Evolutionary conservation across 306 rosid species (phyloP).

Genomic region (Myrica gale): DNA sequence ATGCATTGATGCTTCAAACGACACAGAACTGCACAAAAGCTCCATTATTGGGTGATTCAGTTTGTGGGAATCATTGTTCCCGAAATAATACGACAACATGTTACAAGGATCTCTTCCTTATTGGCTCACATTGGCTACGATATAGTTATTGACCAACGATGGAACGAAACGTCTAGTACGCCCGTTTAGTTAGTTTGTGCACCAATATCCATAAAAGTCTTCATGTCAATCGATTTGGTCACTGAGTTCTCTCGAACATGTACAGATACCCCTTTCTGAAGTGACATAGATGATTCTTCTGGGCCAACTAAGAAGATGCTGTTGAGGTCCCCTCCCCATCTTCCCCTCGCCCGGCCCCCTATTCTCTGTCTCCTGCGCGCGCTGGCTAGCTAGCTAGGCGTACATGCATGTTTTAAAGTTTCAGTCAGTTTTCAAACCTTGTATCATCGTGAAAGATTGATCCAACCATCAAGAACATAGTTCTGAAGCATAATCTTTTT

Average conservation of each 20-base stretch:
- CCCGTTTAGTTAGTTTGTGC: constrained; percentile 31
- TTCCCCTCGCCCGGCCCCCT: constrained; percentile 3
- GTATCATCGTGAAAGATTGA: constrained; percentile 18
- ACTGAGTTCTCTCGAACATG: not conserved
- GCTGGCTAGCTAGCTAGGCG: not conserved
- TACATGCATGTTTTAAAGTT: not conserved
- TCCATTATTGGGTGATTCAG: not conserved
- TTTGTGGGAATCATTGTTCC: constrained; percentile 3
- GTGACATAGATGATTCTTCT: constrained; percentile 38
- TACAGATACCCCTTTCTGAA: constrained; percentile 29
- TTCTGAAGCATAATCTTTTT: too few species aligned
- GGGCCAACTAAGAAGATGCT: constrained; percentile 50
- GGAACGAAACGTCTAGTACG: constrained; percentile 19
- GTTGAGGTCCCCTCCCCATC: constrained; percentile 2
- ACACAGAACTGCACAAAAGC: not conserved
- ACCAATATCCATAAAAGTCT: constrained; percentile 22
- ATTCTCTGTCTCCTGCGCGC: too few species aligned
- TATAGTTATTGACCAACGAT: constrained; percentile 26
- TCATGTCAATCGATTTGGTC: constrained; percentile 29
- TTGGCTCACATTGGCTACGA: constrained; percentile 22
- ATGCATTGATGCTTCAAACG: not conserved
- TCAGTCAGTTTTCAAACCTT: constrained; percentile 23
- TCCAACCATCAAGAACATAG: not conserved
- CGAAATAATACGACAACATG: not conserved
- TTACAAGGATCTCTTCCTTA: constrained; percentile 14